Percentiles rank a stretch among this genome's conserved stretches.
phyloP scores from a whole-genome alignment of 225 moss, liverwort and hornwort genomes.

The Polytrichum formosum region DNA sequence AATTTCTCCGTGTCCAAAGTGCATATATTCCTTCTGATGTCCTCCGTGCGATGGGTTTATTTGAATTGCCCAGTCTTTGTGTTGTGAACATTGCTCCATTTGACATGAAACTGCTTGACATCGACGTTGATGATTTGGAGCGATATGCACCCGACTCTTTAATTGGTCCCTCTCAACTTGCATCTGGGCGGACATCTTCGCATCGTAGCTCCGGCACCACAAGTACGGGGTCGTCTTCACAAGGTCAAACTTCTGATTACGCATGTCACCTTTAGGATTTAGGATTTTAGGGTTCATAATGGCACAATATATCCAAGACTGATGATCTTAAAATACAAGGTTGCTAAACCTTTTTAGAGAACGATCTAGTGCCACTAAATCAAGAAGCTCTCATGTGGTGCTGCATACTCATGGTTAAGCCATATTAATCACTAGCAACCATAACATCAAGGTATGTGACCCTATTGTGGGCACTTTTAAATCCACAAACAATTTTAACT shows the following conservation, averaged over 20 bases:
- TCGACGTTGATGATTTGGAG: slow-evolving; percentile 54
- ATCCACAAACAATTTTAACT: too few relatives aligned
- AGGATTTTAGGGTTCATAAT: too few relatives aligned
- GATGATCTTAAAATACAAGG: too few relatives aligned
- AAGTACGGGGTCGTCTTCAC: slow-evolving; percentile 26
- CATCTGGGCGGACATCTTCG: slow-evolving; percentile 17
- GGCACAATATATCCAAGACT: too few relatives aligned
- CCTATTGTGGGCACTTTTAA: too few relatives aligned
- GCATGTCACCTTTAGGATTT: too few relatives aligned
- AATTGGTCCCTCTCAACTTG: slow-evolving; percentile 43
- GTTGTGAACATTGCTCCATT: slow-evolving; percentile 62
- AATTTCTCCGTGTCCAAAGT: slow-evolving; percentile 40
- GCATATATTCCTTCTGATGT: slow-evolving; percentile 38
- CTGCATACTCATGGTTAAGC: too few relatives aligned
- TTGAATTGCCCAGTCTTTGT: slow-evolving; percentile 56
- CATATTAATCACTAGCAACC: too few relatives aligned
- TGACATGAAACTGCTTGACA: slow-evolving; percentile 45
- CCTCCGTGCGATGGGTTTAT: slow-evolving; percentile 48
- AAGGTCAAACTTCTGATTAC: background rate
- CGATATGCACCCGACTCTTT: slow-evolving; percentile 57
- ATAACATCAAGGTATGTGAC: too few relatives aligned
- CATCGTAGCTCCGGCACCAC: slow-evolving; percentile 20
- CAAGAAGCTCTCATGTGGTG: too few relatives aligned
- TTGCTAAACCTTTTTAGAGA: too few relatives aligned
- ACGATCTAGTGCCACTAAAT: too few relatives aligned